These are phyloP conservation scores for Cutaneotrichosporon cavernicola DNA, from an alignment of 1,284 basidiomycete genomes.

Conservation along the genomic window DNA sequence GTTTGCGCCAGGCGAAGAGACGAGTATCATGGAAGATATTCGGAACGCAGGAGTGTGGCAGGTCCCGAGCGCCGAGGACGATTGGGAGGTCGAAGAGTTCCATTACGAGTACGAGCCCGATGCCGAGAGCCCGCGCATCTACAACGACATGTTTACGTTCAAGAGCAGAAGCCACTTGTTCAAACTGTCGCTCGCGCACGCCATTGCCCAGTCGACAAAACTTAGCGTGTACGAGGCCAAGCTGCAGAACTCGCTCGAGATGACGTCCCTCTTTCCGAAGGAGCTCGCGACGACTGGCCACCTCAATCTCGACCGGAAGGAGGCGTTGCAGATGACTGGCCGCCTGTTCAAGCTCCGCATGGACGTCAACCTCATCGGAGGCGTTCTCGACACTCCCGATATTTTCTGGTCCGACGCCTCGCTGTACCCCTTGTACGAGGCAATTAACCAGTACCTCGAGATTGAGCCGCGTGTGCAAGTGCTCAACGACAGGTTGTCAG, in stretches of 20 bases:
- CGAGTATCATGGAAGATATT: constrained; percentile 75
- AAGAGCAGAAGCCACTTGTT: constrained; percentile 75
- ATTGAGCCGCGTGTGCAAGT: constrained; percentile 80
- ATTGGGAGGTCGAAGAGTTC: constrained; percentile 88
- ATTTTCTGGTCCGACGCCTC: constrained; percentile 94
- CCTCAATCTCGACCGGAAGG: constrained; percentile 71
- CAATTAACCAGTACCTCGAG: constrained; percentile 92
- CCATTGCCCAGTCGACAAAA: constrained; percentile 90
- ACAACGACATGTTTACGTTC: constrained; percentile 67
- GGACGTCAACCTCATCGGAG: constrained; percentile 87
- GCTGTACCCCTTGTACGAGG: constrained; percentile 83
- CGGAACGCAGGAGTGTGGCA: constrained; percentile 68
- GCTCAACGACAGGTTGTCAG: constrained; percentile 82
- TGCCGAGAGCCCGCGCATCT: constrained; percentile 80
- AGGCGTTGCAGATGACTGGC: constrained; percentile 84
- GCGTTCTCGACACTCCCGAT: constrained; percentile 92
- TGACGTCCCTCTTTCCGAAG: constrained; percentile 78
- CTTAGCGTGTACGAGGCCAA: constrained; percentile 83
- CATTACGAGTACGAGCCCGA: constrained; percentile 86
- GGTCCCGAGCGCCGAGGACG: constrained; percentile 59
- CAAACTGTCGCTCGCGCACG: constrained; percentile 84
- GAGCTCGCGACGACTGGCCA: constrained; percentile 78
- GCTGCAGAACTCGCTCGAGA: constrained; percentile 73
- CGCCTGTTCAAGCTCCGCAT: constrained; percentile 82
- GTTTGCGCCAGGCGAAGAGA: constrained; percentile 70